Evolutionary conservation across 176 grass and related monocot species (phyloP).

Genomic region (Saccharum spontaneum): DNA sequence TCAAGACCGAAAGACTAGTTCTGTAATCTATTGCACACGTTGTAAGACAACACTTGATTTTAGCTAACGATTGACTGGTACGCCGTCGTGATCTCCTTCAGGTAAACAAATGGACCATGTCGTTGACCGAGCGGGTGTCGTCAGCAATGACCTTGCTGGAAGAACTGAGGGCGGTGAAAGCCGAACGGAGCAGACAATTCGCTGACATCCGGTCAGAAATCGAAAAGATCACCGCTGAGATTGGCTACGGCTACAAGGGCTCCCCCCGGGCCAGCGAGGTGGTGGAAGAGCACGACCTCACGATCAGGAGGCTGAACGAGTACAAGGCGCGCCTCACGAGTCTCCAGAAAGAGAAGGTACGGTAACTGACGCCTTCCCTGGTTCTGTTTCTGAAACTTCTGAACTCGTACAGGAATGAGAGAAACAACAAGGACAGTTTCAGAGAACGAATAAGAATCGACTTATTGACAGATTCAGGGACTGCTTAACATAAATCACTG

Average conservation of each 20-base stretch:
- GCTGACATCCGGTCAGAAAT: slow-evolving; percentile 46
- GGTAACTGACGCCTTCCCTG: neutral
- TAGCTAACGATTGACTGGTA: neutral
- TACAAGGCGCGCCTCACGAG: slow-evolving; percentile 27
- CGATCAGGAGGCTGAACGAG: slow-evolving; percentile 50
- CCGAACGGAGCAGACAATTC: slow-evolving; percentile 53
- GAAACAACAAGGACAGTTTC: neutral
- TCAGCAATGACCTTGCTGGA: slow-evolving; percentile 48
- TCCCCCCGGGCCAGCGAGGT: neutral
- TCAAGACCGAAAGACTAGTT: neutral
- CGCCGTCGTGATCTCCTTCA: neutral
- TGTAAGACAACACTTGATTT: neutral
- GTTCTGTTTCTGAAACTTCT: slow-evolving; percentile 3
- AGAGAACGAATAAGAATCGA: neutral
- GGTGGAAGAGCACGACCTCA: slow-evolving; percentile 48
- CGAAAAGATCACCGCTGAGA: slow-evolving; percentile 50
- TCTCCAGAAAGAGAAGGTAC: slow-evolving; percentile 72
- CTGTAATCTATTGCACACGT: neutral
- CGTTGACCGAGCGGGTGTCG: slow-evolving; percentile 45
- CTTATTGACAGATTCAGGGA: neutral
- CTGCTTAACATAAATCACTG: neutral
- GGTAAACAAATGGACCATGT: slow-evolving; percentile 57
- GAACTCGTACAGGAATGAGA: neutral
- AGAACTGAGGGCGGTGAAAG: slow-evolving; percentile 46
- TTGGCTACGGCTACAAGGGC: slow-evolving; percentile 25